Evolutionary conservation across 257 asterid genomes (phyloP).

Genomic region (Striga asiatica): DNA sequence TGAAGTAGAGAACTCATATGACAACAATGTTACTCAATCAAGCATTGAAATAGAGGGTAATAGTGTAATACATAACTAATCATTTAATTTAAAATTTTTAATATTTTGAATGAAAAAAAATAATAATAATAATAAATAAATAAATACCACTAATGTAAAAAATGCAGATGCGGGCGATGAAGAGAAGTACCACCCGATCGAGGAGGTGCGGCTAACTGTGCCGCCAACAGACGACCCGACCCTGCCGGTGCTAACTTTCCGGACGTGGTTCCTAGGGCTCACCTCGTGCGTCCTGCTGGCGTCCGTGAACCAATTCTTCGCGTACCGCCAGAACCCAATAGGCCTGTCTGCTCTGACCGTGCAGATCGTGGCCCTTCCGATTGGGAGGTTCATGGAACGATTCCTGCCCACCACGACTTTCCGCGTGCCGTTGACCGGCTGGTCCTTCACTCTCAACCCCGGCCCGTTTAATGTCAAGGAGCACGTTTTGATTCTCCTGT

Average conservation of each 20-base stretch:
- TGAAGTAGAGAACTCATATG: too few relatives aligned
- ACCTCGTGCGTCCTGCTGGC: constrained; percentile 33
- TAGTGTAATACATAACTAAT: too few relatives aligned
- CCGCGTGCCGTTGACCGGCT: constrained; percentile 24
- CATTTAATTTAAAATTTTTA: too few relatives aligned
- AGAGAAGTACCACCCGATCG: constrained; percentile 36
- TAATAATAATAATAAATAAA: too few relatives aligned
- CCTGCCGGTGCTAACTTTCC: constrained; percentile 31
- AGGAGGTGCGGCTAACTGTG: constrained; percentile 62
- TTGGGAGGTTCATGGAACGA: constrained; percentile 44
- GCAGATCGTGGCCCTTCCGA: constrained; percentile 49
- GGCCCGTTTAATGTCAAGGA: constrained; percentile 61
- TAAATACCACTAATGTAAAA: not conserved
- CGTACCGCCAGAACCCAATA: constrained; percentile 35
- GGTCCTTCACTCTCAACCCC: constrained; percentile 46
- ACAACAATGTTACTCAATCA: too few relatives aligned
- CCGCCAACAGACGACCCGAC: constrained; percentile 40
- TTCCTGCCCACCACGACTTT: constrained; percentile 25
- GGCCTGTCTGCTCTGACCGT: constrained; percentile 21
- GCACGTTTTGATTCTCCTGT: constrained; percentile 55
- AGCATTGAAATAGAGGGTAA: too few relatives aligned
- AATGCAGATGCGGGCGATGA: constrained; percentile 23
- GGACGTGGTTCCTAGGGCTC: constrained; percentile 56
- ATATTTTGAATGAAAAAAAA: too few relatives aligned
- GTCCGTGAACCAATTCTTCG: constrained; percentile 41